Evolutionary conservation across 129 eudicot genomes (phyloP).

Genomic region (Flaveria sonorensis): DNA sequence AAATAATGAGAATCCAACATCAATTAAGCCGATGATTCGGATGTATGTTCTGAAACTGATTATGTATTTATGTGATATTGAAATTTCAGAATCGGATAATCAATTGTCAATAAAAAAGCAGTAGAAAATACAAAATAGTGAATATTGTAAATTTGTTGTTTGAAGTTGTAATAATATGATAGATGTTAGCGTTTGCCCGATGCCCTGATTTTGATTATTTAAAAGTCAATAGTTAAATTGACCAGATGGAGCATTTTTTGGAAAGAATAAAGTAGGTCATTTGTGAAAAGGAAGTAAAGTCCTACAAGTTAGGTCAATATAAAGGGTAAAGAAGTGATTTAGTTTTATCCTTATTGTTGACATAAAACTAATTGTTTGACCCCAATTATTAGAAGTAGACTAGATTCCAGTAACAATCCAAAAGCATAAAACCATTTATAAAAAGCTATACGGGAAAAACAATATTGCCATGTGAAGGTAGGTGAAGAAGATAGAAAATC

Average conservation of each 20-base stretch:
- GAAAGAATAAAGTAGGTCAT: not conserved
- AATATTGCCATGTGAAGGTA: conserved; percentile 37
- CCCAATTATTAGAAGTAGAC: not conserved
- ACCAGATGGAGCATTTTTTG: not conserved
- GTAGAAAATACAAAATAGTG: not conserved
- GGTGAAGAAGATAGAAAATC: conserved; percentile 35
- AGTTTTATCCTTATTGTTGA: not conserved
- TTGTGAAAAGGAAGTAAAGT: not conserved
- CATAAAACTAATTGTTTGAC: not conserved
- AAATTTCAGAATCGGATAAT: no score
- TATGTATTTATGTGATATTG: not conserved
- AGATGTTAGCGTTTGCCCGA: not conserved
- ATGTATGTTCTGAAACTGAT: no score
- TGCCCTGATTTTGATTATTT: no score
- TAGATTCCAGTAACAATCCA: not conserved
- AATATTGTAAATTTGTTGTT: not conserved
- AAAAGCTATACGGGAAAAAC: conserved; percentile 21
- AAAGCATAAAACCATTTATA: conserved; percentile 13
- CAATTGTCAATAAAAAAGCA: no score
- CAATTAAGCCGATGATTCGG: not conserved
- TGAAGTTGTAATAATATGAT: not conserved
- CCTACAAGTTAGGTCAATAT: not conserved
- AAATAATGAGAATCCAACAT: not conserved
- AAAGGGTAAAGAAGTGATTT: not conserved
- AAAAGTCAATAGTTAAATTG: no score